Base-by-base conservation (phyloP, 2,329 filamentous ascomycete species). In the Metarhizium sp. region DNA sequence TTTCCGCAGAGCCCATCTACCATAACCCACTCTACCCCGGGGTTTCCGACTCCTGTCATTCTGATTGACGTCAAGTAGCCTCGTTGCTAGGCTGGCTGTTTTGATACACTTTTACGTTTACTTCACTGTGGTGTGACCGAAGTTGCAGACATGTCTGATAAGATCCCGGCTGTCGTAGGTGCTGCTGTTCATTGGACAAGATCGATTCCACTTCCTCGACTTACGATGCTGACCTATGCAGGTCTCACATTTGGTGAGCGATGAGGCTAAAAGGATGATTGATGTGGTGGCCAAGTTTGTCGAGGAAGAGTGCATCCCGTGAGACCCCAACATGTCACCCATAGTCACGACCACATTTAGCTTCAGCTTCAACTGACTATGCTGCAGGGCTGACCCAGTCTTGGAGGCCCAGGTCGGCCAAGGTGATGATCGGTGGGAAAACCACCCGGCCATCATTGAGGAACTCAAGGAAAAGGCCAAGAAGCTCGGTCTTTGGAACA, bases 231-330 rank as follows among this genome's bases (percentile, higher is more conserved):
- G n/a, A 25, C 48, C 42, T 13, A 10, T 5, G 5, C 34, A 80
- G 78, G 76, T 75, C 55, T 66, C 70, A 55, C 66, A 78, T 64
- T 77, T 79, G 70, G 89, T 96, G 62, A 95, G 90, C 74, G 90
- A 95, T 58, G 79, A 83, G 66, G 92, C 92, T 53, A 89, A 87
- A 75, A 85, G 88, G 78, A 89, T 87, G 34, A 77, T 96, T 62
- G 92, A 96, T 67, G 69, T 90, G 61, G 89, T 99, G 62, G 90
- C 92, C 77, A 90, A 91, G 72, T 99, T 99, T 66, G 94, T 99
- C 63, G 89, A 97, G 69, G 92, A 96, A 73, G 92, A 96, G 78
- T 99, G 88, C 71, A 86, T 91, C 62, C 88, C 87, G 82, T 85
- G 70, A 74, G 81, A 11, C 42, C 32, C 25, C 42, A 20, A 11